phyloP scores from a whole-genome alignment of 768 basidiomycete species.

The Lactarius sp. region DNA sequence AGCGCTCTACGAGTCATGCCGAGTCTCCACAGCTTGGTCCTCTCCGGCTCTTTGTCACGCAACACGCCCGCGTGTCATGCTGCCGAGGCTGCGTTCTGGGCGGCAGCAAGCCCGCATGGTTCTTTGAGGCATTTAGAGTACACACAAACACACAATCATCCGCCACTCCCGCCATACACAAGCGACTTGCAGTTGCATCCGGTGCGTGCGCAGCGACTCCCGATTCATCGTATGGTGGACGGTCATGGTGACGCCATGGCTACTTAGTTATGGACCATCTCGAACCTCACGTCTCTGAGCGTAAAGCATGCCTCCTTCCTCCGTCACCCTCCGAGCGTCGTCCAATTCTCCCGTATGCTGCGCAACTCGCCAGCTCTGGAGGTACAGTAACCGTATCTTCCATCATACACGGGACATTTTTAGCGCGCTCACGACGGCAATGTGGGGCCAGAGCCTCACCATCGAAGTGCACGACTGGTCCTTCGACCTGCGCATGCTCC shows the following conservation, averaged over 20 bases:
- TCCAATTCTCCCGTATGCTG: constrained; percentile 2
- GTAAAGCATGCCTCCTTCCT: constrained; percentile 7
- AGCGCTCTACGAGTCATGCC: constrained; percentile 10
- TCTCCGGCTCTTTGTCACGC: not conserved
- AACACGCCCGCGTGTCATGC: not conserved
- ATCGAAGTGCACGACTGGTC: constrained; percentile 36
- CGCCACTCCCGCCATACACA: not conserved
- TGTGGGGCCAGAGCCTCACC: constrained; percentile 1
- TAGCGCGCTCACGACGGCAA: not conserved
- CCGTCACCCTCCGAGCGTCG: constrained; percentile 1
- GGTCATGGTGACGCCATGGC: not conserved
- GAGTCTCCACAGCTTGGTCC: not conserved
- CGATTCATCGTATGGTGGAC: not conserved
- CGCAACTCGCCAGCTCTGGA: constrained; percentile 1
- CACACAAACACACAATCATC: not conserved
- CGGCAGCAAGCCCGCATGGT: not conserved
- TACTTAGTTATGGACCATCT: constrained; percentile 5
- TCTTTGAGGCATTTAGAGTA: not conserved
- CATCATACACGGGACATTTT: too few relatives aligned
- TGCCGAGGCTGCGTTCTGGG: constrained; percentile 7
- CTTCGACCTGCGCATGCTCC: not conserved
- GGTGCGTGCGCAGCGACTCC: not conserved
- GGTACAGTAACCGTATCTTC: not conserved
- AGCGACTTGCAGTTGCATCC: not conserved
- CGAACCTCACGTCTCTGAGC: constrained; percentile 4